phyloP scores from a whole-genome alignment of 768 basidiomycete species.

The Leccinum ochraceum region DNA sequence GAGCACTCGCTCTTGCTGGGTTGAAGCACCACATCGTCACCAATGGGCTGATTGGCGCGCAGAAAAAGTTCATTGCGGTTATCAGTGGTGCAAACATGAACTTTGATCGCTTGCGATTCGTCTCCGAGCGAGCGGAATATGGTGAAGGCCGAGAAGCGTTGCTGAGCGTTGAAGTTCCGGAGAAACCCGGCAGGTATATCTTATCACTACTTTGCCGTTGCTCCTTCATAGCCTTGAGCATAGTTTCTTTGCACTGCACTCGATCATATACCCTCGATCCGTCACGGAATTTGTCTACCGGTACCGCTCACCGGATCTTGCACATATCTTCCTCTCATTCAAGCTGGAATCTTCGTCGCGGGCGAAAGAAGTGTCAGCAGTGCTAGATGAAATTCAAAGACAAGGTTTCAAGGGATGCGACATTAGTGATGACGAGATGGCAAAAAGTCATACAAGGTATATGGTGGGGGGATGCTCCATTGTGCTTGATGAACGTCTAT shows the following conservation, averaged over 20 bases:
- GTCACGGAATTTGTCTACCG: conserved; percentile 97
- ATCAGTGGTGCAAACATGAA: conserved; percentile 99
- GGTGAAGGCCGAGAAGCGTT: conserved; percentile 95
- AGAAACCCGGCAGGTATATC: conserved; percentile 82
- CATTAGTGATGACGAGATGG: conserved; percentile 93
- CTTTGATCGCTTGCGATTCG: conserved; percentile 93
- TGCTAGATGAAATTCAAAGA: conserved; percentile 62
- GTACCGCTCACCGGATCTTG: conserved; percentile 69
- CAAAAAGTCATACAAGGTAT: conserved; percentile 92
- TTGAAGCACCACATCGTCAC: conserved; percentile 83
- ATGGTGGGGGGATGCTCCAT: conserved; percentile 85
- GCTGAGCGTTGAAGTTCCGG: conserved; percentile 92
- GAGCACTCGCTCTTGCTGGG: conserved; percentile 89
- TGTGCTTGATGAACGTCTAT: conserved; percentile 84
- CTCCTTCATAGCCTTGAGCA: conserved; percentile 4
- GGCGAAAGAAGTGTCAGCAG: conserved; percentile 57
- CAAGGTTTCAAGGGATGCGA: conserved; percentile 83
- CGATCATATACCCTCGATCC: conserved; percentile 84
- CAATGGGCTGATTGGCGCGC: conserved; percentile 79
- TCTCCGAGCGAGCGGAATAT: conserved; percentile 97
- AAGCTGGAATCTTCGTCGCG: conserved; percentile 61
- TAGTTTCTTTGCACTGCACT: conserved; percentile 88
- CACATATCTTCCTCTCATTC: conserved; percentile 92
- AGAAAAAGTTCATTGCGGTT: conserved; percentile 88
- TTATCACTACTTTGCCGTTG: not conserved